Conservation (phyloP, 306 rosid species). For the Pterocarpus macrocarpus region DNA sequence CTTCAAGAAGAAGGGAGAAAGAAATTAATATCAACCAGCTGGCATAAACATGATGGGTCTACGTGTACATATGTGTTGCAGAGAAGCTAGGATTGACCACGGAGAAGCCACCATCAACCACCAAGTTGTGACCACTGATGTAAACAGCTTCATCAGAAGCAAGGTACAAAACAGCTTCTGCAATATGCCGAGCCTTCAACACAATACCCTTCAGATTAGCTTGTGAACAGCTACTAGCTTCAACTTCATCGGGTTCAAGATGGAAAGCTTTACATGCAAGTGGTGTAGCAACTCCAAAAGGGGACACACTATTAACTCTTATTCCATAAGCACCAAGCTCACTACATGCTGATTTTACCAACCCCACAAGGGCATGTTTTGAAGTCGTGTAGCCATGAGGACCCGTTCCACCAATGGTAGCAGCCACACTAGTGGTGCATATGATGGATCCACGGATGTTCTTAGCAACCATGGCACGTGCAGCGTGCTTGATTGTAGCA, state of each 20-base stretch:
- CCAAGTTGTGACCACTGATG: conserved; percentile 85
- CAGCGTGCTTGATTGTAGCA: conserved; percentile 70
- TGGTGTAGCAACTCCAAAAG: conserved; percentile 87
- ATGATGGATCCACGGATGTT: conserved; percentile 71
- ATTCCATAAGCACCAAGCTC: conserved; percentile 87
- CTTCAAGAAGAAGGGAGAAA: background rate
- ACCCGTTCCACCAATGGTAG: conserved; percentile 69
- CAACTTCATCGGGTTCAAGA: conserved; percentile 61
- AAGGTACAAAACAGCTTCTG: conserved; percentile 87
- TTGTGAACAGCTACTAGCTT: conserved; percentile 47
- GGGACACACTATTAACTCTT: conserved; percentile 83
- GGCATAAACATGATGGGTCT: background rate
- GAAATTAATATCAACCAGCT: background rate
- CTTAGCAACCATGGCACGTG: conserved; percentile 74
- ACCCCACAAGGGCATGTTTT: conserved; percentile 77
- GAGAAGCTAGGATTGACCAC: conserved; percentile 56
- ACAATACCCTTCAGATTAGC: conserved; percentile 80
- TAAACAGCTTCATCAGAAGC: conserved; percentile 81
- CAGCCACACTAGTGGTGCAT: conserved; percentile 84
- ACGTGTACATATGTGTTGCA: background rate
- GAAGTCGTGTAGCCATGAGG: conserved; percentile 74
- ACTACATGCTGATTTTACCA: conserved; percentile 71
- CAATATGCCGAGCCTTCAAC: conserved; percentile 74
- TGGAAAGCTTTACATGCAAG: conserved; percentile 66
- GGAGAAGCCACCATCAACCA: conserved; percentile 83